Base-by-base conservation (phyloP, 1,139 yeast species). In the Kodamaea anthophila region DNA sequence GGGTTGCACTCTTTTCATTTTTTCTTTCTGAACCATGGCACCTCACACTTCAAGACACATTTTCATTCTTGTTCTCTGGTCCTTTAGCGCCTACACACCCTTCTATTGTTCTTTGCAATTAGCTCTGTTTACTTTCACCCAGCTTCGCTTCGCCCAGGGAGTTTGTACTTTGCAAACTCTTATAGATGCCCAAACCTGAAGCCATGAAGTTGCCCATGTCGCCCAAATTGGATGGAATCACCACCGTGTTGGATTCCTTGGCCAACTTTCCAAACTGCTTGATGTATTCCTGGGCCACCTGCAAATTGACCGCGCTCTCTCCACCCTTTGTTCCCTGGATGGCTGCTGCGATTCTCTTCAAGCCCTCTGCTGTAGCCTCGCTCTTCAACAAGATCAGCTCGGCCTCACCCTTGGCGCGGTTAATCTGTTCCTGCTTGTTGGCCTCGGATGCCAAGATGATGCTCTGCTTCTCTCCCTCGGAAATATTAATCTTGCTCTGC, bases 211-310 rank as follows among this genome's bases (percentile, higher is more conserved):
- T 68, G 28, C 88, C 78, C 53, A 84, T 64, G 45, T 84, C 88
- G 38, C 84, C 81, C 51, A 84, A 55, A 35, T 79, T 80, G 9
- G 86, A 73, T 10, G 94, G 94, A 24, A 84, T 68, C 25, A 84
- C 79, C 18, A 85, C 71, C 1, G 93, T 80, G 48, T 82, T 84
- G 26, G 82, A 62, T 52, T 82, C 88, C 62, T 84, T 83, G 25
- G 94, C 94, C 27, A 84, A 65, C 42, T 83, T 77, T 29, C 85
- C 83, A 51, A 84, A 84, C 28, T 88, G 85, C 36, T 77, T 82
- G 37, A 84, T 84, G 51, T 84, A 84, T 47, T 80, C 83, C 50
- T 82, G 91, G 13, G 94, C 94, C 28, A 85, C 78, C 53, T 79
- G 87, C 41, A 85, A 66, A 19, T 78, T 64, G 23, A 84, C 86